These are phyloP conservation scores for Phoma sp. DNA, from an alignment of 2,329 filamentous ascomycete genomes.

Conservation along the genomic window DNA sequence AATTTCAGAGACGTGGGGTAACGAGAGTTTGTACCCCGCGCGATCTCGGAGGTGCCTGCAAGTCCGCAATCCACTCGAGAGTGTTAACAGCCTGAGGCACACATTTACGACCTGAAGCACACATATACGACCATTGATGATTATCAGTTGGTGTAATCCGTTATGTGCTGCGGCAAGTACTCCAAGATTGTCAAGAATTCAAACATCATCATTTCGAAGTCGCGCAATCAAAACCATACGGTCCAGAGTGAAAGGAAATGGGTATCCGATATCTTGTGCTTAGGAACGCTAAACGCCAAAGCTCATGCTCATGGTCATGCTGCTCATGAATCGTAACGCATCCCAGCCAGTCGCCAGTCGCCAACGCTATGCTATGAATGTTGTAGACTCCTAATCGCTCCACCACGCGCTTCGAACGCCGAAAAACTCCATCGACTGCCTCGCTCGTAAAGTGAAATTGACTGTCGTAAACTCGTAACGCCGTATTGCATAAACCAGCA, in stretches of 20 bases:
- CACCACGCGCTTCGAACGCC: background rate
- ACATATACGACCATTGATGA: too few species aligned
- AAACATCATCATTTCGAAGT: too few species aligned
- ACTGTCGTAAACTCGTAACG: background rate
- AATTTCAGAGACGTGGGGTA: slow-evolving; percentile 37
- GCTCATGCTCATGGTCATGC: slow-evolving; percentile 11
- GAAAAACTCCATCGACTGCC: background rate
- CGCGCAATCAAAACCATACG: too few species aligned
- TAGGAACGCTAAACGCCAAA: slow-evolving; percentile 8
- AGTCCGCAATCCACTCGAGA: too few species aligned
- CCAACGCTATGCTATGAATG: slow-evolving; percentile 22
- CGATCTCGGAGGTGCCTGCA: slow-evolving; percentile 17
- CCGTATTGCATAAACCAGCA: background rate
- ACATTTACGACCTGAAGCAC: too few species aligned
- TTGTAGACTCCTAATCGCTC: background rate
- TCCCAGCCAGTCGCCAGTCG: slow-evolving; percentile 4
- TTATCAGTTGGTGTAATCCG: too few species aligned
- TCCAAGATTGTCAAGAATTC: too few species aligned
- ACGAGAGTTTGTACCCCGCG: slow-evolving; percentile 20
- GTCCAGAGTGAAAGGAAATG: too few species aligned
- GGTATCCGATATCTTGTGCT: slow-evolving; percentile 6
- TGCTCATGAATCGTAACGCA: slow-evolving; percentile 2
- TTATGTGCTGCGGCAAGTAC: too few species aligned
- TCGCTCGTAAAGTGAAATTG: background rate
- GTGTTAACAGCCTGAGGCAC: too few species aligned